Percentiles rank a stretch among this genome's conserved stretches.
phyloP scores from a whole-genome alignment of 176 grass and related monocot genomes.

The Ananas comosus region DNA sequence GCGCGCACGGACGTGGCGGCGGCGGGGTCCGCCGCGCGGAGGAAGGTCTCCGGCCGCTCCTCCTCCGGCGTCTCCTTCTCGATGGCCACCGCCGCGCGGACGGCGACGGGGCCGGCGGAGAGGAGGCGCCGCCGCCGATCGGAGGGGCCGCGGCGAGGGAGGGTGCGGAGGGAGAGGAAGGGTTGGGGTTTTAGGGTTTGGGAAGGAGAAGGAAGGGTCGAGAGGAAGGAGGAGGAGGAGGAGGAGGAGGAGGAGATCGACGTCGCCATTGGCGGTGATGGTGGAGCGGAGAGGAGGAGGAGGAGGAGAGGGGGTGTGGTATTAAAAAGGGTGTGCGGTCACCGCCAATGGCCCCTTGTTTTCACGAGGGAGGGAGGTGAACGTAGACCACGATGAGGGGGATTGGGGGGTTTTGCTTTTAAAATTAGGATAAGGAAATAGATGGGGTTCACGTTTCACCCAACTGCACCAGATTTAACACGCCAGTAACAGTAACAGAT shows the following conservation, averaged over 20 bases:
- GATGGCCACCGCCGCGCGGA: constrained; percentile 62
- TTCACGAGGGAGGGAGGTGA: constrained; percentile 9
- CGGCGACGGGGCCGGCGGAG: constrained; percentile 10
- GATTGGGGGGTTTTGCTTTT: not conserved
- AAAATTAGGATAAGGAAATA: constrained; percentile 29
- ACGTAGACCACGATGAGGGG: not conserved
- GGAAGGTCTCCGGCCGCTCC: constrained; percentile 79
- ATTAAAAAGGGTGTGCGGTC: constrained; percentile 12
- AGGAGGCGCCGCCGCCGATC: not conserved
- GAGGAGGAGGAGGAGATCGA: not conserved
- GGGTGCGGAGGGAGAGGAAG: not conserved
- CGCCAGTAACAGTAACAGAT: no score
- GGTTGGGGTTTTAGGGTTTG: constrained; percentile 6
- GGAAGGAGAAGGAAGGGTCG: constrained; percentile 23
- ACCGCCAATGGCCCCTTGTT: constrained; percentile 29
- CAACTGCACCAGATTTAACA: no score
- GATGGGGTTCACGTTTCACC: not conserved
- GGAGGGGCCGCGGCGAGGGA: not conserved
- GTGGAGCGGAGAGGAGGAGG: not conserved
- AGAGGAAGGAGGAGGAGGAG: constrained; percentile 34
- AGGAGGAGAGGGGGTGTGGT: not conserved
- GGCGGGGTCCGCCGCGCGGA: constrained; percentile 40
- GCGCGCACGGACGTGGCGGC: constrained; percentile 65
- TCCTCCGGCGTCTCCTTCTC: constrained; percentile 96
- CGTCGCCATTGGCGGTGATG: not conserved